Evolutionary conservation across 2,329 filamentous ascomycete genomes (phyloP), one percentile per base, ranked within the genome.

Genomic region (Hypoxylon sp.): DNA sequence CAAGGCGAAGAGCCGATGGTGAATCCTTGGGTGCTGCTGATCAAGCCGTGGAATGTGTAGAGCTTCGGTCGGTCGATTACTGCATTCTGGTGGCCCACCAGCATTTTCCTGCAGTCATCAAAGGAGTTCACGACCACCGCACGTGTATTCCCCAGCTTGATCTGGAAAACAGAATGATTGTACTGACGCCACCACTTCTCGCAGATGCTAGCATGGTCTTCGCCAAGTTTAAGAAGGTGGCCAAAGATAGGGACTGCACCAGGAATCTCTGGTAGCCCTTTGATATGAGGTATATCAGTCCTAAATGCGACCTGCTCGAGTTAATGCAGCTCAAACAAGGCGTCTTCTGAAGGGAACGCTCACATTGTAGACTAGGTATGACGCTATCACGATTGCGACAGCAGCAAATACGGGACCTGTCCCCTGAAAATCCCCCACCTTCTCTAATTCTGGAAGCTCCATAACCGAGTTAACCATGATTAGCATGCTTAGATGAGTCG

Each of bases 81-180:
- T 3, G 85, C 84, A 22, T 83, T 83, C 63, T 85, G 83, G 63
- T 86, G 80, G 1, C 80, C 81, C 3, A 87, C 75, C 0, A 87
- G 78, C 74, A 87, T 85, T 51, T 82, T 83, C 70, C 81, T 83
- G 75, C 83, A 84, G 70, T 85, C 85, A 1, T 83, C 82, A 59
- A 86, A 87, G 0, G 83, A 85, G 73, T 85, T 87, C 47, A 87
- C 79, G 0, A 87, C 84, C 0, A 87, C 84, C 0, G 84, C 84
- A 14, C 85, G 77, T 0, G 82, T 86, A 69, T 87, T 87, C 10
- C 85, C 85, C 0, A 87, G 79, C 13, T 81, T 80, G 58, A 91
- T 83, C 66, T 86, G 84, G 72, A 84, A 86, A 51, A 85, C 80
- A 1, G 83, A 83, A 9, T 81, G 73, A 3, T 80, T 78, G 71